Evolutionary conservation across 805 yeast species (phyloP).

Genomic region (Candida broadrunensis): DNA sequence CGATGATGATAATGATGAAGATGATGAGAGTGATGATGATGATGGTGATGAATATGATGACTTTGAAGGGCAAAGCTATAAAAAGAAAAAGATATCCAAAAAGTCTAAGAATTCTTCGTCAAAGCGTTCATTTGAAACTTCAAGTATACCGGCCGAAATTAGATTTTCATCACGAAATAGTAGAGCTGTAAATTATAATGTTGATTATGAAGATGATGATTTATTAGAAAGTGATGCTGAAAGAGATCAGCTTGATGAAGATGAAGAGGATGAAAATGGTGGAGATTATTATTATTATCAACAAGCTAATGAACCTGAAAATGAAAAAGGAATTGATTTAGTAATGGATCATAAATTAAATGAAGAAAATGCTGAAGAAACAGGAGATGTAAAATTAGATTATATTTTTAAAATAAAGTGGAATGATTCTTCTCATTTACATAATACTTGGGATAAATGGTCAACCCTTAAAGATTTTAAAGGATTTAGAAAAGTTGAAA

Average conservation of each 20-base stretch:
- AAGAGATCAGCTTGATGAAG: conserved; percentile 10
- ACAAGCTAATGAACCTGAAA: conserved; percentile 29
- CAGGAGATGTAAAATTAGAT: conserved; percentile 56
- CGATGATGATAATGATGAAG: conserved; percentile 12
- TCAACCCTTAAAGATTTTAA: conserved; percentile 47
- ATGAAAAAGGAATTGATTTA: conserved; percentile 32
- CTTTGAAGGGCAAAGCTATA: neutral
- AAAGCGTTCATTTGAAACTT: neutral
- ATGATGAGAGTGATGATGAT: conserved; percentile 9
- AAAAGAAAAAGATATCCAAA: conserved; percentile 2
- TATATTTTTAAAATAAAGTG: conserved; percentile 73
- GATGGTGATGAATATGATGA: neutral
- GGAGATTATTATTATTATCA: conserved; percentile 34
- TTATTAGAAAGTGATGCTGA: conserved; percentile 46
- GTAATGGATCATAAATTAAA: conserved; percentile 41
- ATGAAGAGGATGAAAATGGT: conserved; percentile 24
- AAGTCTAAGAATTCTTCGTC: neutral
- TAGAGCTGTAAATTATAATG: conserved; percentile 69
- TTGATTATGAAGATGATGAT: conserved; percentile 65
- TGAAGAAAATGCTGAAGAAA: conserved; percentile 34
- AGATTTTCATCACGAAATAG: conserved; percentile 76
- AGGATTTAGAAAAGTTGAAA: conserved; percentile 85
- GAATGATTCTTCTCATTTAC: conserved; percentile 84
- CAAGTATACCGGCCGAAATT: conserved; percentile 39
- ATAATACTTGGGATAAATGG: conserved; percentile 91